Percentiles rank a stretch among this genome's conserved stretches.
These are phyloP conservation scores for Dactylella cylindrospora DNA, from an alignment of 2,329 filamentous ascomycete genomes.

Conservation along the genomic window DNA sequence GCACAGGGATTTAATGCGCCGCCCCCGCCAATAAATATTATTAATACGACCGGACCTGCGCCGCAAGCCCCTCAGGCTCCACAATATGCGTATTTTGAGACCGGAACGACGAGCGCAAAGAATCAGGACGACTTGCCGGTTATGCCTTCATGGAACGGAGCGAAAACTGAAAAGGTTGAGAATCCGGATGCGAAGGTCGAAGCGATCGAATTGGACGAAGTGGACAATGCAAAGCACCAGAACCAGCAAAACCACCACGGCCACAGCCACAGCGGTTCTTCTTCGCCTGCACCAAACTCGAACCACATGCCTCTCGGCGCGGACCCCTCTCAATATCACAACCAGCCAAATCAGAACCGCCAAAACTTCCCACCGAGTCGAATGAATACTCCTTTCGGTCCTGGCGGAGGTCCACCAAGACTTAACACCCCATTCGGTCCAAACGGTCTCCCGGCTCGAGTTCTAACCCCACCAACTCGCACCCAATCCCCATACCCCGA, in stretches of 20 bases:
- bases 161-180: constrained; percentile 45
- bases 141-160: constrained; percentile 48
- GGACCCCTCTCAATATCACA: constrained; percentile 13
- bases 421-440: constrained; percentile 37
- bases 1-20: too few relatives aligned
- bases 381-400: constrained; percentile 37
- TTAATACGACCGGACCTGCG: constrained; percentile 2
- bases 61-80: constrained; percentile 29
- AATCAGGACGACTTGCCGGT: constrained; percentile 46
- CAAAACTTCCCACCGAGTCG: constrained; percentile 30
- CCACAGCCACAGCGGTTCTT: neutral
- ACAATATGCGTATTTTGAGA: constrained; percentile 47
- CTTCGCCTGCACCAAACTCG: constrained; percentile 17
- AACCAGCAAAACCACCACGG: neutral
- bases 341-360: constrained; percentile 5
- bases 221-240: constrained; percentile 7
- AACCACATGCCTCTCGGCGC: constrained; percentile 12
- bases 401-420: too few relatives aligned
- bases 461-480: constrained; percentile 24
- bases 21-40: neutral
- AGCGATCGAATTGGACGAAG: constrained; percentile 36
- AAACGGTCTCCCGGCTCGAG: too few relatives aligned
- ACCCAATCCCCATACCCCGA: constrained; percentile 40
- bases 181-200: constrained; percentile 35
- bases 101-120: constrained; percentile 26